Evolutionary conservation across 2,329 filamentous ascomycete species (phyloP), one percentile per base, ranked within the genome.

Genomic region (Talaromyces sp.): DNA sequence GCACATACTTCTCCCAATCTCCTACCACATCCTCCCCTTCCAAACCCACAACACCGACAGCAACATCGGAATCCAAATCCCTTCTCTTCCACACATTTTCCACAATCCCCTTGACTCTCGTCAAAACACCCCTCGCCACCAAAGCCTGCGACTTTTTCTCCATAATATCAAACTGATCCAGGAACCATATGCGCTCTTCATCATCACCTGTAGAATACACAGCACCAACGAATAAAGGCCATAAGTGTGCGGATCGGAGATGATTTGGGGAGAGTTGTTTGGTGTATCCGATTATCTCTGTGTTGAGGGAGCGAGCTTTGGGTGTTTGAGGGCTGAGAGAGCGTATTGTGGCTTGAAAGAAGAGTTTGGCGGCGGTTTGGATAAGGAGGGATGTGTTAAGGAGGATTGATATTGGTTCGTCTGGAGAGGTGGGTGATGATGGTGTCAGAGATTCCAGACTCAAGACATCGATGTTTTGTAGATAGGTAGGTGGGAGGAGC

Each of bases 1-100:
- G 66, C 41, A 67, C 66, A 50, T 66, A 67, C 27, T 65, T 63
- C 47, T 65, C 66, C 66, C 66, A 67, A 35, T 67, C 66, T n/a
- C 54, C 54, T 35, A 59, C 45, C n/a, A 25, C 39, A 2, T 33
- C 45, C 22, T 49, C 43, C 37, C 27, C 35, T 1, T 47, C 41
- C 13, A 8, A 27, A 1, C 25, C 61, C 3, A 25, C 19, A 37
- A 61, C 49, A 3, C 25, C 61, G 7, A 25, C 31, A 37, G 54
- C 49, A 19, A 22, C 39, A 52, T 65, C 47, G 45, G 11, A 27
- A 56, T 63, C 61, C 15, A 67, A 35, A 49, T 67, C 66, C 27
- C 66, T 66, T 19, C 64, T 63, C 64, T 67, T 67, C 66, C 66
- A 67, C 19, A 67, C 66, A 22, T 61, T 66, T 17, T 66, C 66